These are phyloP conservation scores for Ammopiptanthus mongolicus DNA, from an alignment of 306 rosid genomes.

Conservation along the genomic window DNA sequence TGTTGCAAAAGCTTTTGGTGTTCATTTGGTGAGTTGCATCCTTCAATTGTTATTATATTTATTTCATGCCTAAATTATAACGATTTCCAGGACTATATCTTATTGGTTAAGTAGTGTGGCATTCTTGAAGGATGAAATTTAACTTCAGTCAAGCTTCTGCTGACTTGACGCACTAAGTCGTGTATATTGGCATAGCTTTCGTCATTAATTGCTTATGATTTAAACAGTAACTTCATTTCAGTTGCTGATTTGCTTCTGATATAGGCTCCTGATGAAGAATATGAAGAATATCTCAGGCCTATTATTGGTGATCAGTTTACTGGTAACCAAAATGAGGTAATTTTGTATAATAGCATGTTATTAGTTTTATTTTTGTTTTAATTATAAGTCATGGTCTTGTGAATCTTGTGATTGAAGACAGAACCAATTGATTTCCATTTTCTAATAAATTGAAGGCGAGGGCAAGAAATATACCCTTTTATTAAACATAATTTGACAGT, in stretches of 20 bases:
- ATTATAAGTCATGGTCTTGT: not conserved
- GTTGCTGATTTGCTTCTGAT: constrained; percentile 14
- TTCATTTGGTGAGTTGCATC: constrained; percentile 73
- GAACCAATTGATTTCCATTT: not conserved
- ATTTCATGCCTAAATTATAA: not conserved
- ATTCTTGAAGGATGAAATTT: not conserved
- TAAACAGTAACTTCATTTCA: not conserved
- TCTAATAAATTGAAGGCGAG: not conserved
- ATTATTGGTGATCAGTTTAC: constrained; percentile 72
- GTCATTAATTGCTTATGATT: constrained; percentile 13
- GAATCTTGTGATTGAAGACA: not conserved
- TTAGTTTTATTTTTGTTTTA: not conserved
- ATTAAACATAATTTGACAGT: not conserved
- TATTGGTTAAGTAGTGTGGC: not conserved
- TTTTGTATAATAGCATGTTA: not conserved
- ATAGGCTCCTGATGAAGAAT: constrained; percentile 98
- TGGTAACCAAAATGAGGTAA: constrained; percentile 83
- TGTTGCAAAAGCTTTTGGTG: constrained; percentile 90
- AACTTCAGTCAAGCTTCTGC: constrained; percentile 10
- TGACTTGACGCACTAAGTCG: not conserved
- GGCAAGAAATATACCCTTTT: not conserved
- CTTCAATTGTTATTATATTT: constrained; percentile 1
- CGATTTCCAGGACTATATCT: constrained; percentile 3
- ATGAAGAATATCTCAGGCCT: constrained; percentile 87
- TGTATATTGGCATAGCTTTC: not conserved